Base-by-base conservation (phyloP, 768 basidiomycete genomes). In the Naganishia onofrii region DNA sequence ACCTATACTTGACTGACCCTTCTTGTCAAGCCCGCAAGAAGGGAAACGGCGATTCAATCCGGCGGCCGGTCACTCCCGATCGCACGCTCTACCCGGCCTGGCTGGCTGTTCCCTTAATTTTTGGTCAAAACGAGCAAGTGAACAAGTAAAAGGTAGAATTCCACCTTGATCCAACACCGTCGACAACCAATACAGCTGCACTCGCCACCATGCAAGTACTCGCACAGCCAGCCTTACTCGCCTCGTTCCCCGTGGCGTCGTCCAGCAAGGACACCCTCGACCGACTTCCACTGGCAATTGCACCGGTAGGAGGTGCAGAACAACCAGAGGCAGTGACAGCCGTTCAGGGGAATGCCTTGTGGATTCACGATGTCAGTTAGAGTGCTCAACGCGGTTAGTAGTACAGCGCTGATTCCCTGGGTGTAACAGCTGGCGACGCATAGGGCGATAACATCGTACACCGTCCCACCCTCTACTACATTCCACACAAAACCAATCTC, bases 351-450 rank as follows among this genome's bases (percentile, higher is more conserved):
- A 78, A 78, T 71, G 80, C 78, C 6, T 68, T 81, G 13, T 81
- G 80, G 80, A 81, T 79, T 4, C 79, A 81, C 52, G 80, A 81
- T 70, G 80, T 81, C 74, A 74, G 79, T 72, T 4, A 21, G 29
- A 23, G 13, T 46, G 17, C 42, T 42, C n/a, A n/a, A n/a, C n/a
- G n/a, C n/a, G n/a, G n/a, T n/a, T n/a, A n/a, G n/a, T n/a, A 15
- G 42, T 17, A 17, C 8, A 15, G 15, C 15, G 42, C 15, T 42
- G 42, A 42, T 42, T 15, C 7, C 12, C 36, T 6, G 12, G 36
- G 36, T 36, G n/a, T n/a, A n/a, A n/a, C n/a, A 72, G 71, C 48
- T 72, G 32, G 36, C 71, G 17, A 67, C 54, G 51, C 67, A 72
- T 66, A 57, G 60, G 13, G 78, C 80, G 0, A 78, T 75, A 29